phyloP scores from a whole-genome alignment of 2,329 filamentous ascomycete genomes.

The Rhexocercosporidium sp. region DNA sequence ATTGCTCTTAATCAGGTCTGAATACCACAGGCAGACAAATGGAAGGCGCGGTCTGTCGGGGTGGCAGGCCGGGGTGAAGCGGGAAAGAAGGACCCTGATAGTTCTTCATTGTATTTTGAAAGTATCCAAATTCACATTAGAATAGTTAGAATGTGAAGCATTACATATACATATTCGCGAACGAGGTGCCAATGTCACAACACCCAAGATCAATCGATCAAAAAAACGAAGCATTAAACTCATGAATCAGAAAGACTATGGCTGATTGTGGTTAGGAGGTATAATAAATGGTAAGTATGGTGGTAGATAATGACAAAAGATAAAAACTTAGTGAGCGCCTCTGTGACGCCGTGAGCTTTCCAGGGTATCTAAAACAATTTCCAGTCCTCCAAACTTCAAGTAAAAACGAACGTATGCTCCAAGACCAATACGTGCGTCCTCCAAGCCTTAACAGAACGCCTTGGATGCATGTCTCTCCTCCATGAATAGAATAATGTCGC shows the following conservation, averaged over 20 bases:
- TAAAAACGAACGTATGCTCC: constrained; percentile 23
- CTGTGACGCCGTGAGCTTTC: constrained; percentile 4
- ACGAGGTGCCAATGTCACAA: too few relatives aligned
- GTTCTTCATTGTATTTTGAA: too few relatives aligned
- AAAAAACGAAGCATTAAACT: too few relatives aligned
- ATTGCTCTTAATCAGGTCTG: too few relatives aligned
- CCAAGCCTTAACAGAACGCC: constrained; percentile 22
- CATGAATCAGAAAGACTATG: not conserved
- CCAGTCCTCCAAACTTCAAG: constrained; percentile 20
- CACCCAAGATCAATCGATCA: too few relatives aligned
- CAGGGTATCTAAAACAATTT: constrained; percentile 32
- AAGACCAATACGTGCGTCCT: constrained; percentile 3
- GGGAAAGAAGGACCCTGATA: too few relatives aligned
- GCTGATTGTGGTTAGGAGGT: not conserved
- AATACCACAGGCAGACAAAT: not conserved
- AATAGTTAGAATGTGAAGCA: too few relatives aligned
- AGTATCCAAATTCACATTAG: too few relatives aligned
- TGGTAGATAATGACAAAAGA: not conserved
- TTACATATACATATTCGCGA: too few relatives aligned
- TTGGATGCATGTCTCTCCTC: constrained; percentile 18
- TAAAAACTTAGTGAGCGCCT: constrained; percentile 9
- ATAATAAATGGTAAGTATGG: not conserved
- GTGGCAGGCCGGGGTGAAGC: not conserved
- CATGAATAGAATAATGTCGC: not conserved
- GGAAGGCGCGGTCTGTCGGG: not conserved